Conservation (phyloP, 1,284 basidiomycete genomes). For the Cutaneotrichosporon mucoides region DNA sequence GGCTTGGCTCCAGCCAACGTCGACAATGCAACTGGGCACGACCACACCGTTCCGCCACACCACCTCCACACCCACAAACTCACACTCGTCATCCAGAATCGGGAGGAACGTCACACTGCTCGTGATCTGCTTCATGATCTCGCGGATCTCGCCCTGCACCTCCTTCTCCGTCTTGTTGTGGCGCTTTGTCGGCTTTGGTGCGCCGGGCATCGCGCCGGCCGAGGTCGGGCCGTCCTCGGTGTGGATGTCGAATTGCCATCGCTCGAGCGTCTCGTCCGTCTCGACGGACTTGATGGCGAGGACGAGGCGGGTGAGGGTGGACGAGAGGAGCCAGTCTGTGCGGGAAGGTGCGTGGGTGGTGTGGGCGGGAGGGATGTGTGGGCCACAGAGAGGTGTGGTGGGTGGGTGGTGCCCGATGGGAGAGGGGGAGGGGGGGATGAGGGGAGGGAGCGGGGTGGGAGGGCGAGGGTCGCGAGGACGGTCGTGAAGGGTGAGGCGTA, state of each 20-base stretch:
- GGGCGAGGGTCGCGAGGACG: no score
- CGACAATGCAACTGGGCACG: no score
- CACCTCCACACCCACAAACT: conserved; percentile 28
- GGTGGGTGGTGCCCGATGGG: neutral
- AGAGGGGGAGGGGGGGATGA: neutral
- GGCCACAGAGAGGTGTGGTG: no score
- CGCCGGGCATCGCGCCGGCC: conserved; percentile 8
- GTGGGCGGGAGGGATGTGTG: no score
- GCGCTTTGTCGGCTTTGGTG: conserved; percentile 7
- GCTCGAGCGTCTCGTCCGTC: conserved; percentile 81
- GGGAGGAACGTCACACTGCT: conserved; percentile 94
- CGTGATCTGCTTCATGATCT: conserved; percentile 97
- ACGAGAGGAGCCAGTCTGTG: conserved; percentile 86
- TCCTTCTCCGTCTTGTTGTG: conserved; percentile 67
- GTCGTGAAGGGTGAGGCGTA: no score
- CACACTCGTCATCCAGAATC: conserved; percentile 88
- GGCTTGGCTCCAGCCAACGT: no score
- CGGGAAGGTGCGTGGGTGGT: no score
- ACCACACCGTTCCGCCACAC: no score
- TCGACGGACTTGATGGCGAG: conserved; percentile 95
- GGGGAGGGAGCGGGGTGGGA: neutral
- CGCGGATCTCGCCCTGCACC: conserved; percentile 94
- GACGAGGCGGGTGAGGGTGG: conserved; percentile 85
- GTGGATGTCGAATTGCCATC: conserved; percentile 98
- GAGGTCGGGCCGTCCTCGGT: conserved; percentile 52